Conservation (phyloP, 2,329 filamentous ascomycete genomes). For the Alternaria arbusti region DNA sequence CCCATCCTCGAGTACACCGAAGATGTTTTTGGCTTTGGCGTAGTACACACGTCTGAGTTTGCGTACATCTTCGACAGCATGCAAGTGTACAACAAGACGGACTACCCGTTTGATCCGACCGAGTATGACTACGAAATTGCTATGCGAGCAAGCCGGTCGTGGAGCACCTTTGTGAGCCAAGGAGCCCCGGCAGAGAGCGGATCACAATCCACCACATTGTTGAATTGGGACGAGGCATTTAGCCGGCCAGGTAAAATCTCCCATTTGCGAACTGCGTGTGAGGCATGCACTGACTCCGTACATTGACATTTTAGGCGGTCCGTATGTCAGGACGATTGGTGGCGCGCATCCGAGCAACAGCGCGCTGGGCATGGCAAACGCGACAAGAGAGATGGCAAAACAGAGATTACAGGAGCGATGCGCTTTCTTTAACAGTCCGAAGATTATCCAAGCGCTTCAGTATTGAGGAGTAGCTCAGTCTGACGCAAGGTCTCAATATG, state of each 20-base stretch:
- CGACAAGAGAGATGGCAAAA: slow-evolving; percentile 31
- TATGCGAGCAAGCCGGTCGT: slow-evolving; percentile 53
- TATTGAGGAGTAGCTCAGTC: slow-evolving; percentile 19
- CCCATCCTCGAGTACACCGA: slow-evolving; percentile 47
- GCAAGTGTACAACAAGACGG: slow-evolving; percentile 51
- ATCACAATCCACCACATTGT: slow-evolving; percentile 9
- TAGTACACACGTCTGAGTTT: slow-evolving; percentile 61
- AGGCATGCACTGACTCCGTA: background rate
- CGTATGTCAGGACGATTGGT: slow-evolving; percentile 46
- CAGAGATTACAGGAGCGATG: slow-evolving; percentile 58
- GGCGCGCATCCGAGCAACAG: slow-evolving; percentile 54
- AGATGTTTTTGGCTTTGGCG: slow-evolving; percentile 51
- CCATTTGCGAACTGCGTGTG: background rate
- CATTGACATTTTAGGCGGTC: slow-evolving; percentile 8
- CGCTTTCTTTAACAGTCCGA: slow-evolving; percentile 54
- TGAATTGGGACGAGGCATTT: slow-evolving; percentile 51
- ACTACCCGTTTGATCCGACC: slow-evolving; percentile 44
- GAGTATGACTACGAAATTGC: slow-evolving; percentile 51
- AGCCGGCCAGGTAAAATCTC: slow-evolving; percentile 3
- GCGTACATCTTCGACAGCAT: slow-evolving; percentile 58
- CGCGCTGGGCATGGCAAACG: slow-evolving; percentile 46
- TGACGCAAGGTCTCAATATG: background rate
- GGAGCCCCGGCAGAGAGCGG: slow-evolving; percentile 37
- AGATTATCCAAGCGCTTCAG: slow-evolving; percentile 51
- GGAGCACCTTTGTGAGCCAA: slow-evolving; percentile 55